Evolutionary conservation across 2,329 filamentous ascomycete genomes (phyloP).

Genomic region (Purpureocillium lavendulum): DNA sequence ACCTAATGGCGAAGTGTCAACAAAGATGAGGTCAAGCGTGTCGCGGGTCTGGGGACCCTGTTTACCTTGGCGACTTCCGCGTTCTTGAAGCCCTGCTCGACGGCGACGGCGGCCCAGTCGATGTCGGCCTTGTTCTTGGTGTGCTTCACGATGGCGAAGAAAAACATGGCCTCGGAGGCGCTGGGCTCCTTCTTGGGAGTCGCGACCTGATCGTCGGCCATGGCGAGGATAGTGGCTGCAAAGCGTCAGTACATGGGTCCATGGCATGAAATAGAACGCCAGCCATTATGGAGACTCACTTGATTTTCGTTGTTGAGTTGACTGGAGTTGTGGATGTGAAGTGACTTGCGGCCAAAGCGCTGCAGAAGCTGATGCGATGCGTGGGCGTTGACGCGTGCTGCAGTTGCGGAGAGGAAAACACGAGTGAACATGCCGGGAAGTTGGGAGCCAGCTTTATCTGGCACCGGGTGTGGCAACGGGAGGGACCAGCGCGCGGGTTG

Average conservation of each 20-base stretch:
- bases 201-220: conserved; percentile 16
- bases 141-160: conserved; percentile 35
- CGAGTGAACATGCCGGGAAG: neutral
- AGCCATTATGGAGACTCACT: no score
- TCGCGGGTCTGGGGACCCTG: no score
- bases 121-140: conserved; percentile 33
- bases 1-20: no score
- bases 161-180: conserved; percentile 32
- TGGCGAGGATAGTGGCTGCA: conserved; percentile 7
- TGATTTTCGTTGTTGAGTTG: no score
- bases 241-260: neutral
- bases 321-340: no score
- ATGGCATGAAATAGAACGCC: no score
- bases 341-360: no score
- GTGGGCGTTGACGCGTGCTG: no score
- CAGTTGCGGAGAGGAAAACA: neutral
- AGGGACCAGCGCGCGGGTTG: neutral
- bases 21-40: no score
- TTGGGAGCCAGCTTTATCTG: conserved; percentile 1
- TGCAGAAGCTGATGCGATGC: no score
- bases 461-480: conserved; percentile 5
- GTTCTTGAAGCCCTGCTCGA: conserved; percentile 33
- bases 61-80: conserved; percentile 36
- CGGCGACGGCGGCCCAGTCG: conserved; percentile 39
- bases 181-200: conserved; percentile 25